Evolutionary conservation across 2,329 filamentous ascomycete genomes (phyloP).

Genomic region (Ophiostoma ulmi): DNA sequence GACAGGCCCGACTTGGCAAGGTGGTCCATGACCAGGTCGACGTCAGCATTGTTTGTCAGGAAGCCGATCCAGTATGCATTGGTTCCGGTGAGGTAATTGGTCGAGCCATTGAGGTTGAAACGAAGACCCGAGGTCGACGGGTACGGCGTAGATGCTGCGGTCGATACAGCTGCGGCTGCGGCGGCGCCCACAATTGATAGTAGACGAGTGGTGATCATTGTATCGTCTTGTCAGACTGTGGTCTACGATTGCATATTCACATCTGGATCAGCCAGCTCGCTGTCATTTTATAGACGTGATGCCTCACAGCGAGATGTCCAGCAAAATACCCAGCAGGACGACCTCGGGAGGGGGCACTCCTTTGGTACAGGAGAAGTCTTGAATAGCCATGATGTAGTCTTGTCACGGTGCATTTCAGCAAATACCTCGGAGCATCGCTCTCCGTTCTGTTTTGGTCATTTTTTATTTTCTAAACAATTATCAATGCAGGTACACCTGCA

Average conservation of each 20-base stretch:
- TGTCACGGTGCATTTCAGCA: neutral
- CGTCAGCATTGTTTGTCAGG: constrained; percentile 48
- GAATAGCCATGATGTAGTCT: neutral
- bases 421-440: neutral
- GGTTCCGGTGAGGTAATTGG: constrained; percentile 48
- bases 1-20: constrained; percentile 49
- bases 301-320: neutral
- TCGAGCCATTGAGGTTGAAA: constrained; percentile 42
- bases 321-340: neutral
- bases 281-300: neutral
- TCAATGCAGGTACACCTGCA: too few species aligned
- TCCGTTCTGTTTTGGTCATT: neutral
- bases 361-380: neutral
- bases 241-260: neutral
- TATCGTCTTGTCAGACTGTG: neutral
- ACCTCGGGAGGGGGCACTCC: neutral
- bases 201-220: neutral
- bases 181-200: neutral
- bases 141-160: neutral
- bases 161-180: neutral
- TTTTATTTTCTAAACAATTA: too few species aligned
- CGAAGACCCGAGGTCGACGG: constrained; percentile 12
- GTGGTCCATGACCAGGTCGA: constrained; percentile 48
- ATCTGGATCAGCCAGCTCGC: neutral
- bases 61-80: constrained; percentile 55